phyloP scores from a whole-genome alignment of 345 rosid genomes.

The Microthlaspi erraticum region DNA sequence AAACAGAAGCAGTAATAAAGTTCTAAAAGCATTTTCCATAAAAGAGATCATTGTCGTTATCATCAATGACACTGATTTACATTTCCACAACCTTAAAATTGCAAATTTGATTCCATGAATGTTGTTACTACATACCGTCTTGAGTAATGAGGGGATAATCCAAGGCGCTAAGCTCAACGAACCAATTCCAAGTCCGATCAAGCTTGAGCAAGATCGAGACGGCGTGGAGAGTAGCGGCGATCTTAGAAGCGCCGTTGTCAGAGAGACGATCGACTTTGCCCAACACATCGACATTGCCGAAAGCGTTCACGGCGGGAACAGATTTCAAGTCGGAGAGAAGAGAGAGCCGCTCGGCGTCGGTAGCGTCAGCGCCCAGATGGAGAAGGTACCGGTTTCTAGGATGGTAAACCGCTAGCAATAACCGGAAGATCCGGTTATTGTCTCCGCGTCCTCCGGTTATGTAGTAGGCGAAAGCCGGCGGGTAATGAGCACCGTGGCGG shows the following conservation, averaged over 20 bases:
- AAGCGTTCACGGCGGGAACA: constrained; percentile 70
- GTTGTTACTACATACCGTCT: constrained; percentile 63
- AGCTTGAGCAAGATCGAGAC: constrained; percentile 79
- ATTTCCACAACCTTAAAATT: not conserved
- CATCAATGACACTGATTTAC: constrained; percentile 27
- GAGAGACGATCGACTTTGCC: constrained; percentile 76
- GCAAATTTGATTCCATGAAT: not conserved
- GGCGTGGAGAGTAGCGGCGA: constrained; percentile 73
- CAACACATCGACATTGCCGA: constrained; percentile 91
- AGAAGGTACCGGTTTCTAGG: constrained; percentile 91
- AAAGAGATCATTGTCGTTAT: constrained; percentile 32
- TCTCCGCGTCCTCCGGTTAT: constrained; percentile 83
- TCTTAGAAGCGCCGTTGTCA: constrained; percentile 76
- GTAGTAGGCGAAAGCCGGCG: constrained; percentile 93
- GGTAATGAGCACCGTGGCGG: constrained; percentile 77
- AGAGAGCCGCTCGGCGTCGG: constrained; percentile 69
- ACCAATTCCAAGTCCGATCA: constrained; percentile 91
- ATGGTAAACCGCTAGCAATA: constrained; percentile 88
- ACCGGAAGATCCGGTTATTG: constrained; percentile 71
- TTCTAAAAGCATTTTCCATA: constrained; percentile 26
- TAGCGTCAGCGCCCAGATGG: constrained; percentile 82
- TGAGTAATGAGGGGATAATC: constrained; percentile 96
- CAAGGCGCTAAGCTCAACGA: constrained; percentile 76
- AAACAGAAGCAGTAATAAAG: constrained; percentile 27
- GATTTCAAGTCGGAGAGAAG: constrained; percentile 64